Conservation (phyloP, 164 flowering plant genomes). For the Brasenia schreberi region DNA sequence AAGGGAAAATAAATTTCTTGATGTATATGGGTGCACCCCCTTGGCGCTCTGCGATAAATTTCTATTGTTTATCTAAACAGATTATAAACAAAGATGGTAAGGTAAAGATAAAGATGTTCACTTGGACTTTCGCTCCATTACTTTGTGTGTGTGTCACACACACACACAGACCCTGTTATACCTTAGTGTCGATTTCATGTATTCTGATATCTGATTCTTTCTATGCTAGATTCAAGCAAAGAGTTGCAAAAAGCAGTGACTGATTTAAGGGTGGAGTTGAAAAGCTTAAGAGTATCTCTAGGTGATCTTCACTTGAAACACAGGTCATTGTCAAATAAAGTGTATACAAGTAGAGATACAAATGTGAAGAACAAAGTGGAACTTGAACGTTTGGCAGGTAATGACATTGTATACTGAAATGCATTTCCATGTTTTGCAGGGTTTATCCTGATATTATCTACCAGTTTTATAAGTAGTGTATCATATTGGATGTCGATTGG, state of each 20-base stretch:
- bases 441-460: no score
- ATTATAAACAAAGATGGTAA: no score
- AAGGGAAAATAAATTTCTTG: conserved; percentile 5
- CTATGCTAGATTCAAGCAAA: conserved; percentile 29
- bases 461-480: no score
- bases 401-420: conserved; percentile 1
- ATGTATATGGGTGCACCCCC: no score
- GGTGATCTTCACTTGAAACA: conserved; percentile 67
- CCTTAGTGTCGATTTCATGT: background rate
- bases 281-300: conserved; percentile 34
- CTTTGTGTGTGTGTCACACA: no score
- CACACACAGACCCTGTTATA: no score
- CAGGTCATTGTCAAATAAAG: conserved; percentile 31
- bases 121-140: no score
- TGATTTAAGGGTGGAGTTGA: conserved; percentile 41
- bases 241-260: conserved; percentile 15
- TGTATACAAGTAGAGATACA: conserved; percentile 35
- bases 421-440: background rate
- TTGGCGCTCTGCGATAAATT: no score
- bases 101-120: no score
- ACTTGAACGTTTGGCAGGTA: conserved; percentile 56
- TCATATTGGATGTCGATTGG: no score
- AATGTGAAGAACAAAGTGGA: conserved; percentile 67
- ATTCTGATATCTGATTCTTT: conserved; percentile 8
- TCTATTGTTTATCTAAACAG: no score